Percentiles rank a stretch among this genome's conserved stretches.
Evolutionary conservation across 2,329 filamentous ascomycete genomes (phyloP).

Genomic region (Claviceps sp.): DNA sequence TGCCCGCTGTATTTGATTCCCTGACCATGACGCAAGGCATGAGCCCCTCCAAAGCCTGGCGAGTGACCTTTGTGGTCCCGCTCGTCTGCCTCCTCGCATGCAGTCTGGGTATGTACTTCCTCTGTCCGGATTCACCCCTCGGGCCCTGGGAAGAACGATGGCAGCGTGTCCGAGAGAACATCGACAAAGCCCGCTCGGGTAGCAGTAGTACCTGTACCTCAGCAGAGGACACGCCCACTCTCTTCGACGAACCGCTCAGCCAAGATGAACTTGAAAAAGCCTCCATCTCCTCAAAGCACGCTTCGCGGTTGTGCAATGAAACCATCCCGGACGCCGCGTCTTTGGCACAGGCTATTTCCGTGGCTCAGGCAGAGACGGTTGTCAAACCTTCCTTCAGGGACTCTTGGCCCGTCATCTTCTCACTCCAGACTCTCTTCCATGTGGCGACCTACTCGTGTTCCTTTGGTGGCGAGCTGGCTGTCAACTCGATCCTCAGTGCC

Average conservation of each 20-base stretch:
- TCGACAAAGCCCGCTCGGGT: conserved; percentile 29
- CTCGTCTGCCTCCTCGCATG: conserved; percentile 59
- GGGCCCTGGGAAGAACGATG: conserved; percentile 69
- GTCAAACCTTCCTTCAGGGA: conserved; percentile 43
- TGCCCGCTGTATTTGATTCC: conserved; percentile 80
- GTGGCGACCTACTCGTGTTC: conserved; percentile 47
- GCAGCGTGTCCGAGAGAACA: conserved; percentile 39
- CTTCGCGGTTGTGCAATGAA: conserved; percentile 21
- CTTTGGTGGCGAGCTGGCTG: conserved; percentile 48
- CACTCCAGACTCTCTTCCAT: conserved; percentile 41
- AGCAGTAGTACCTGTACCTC: conserved; percentile 18
- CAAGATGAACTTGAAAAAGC: conserved; percentile 17
- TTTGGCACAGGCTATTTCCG: conserved; percentile 38
- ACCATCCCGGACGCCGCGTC: conserved; percentile 24
- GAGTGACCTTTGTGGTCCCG: conserved; percentile 72
- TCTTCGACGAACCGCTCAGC: conserved; percentile 26
- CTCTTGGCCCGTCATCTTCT: conserved; percentile 30
- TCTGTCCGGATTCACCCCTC: conserved; percentile 70
- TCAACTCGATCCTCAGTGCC: conserved; percentile 45
- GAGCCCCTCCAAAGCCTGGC: conserved; percentile 59
- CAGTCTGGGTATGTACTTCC: conserved; percentile 54
- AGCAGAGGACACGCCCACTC: conserved; percentile 38
- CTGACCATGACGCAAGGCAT: conserved; percentile 48
- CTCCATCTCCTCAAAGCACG: neutral
- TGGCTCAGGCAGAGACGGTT: conserved; percentile 37